Evolutionary conservation across 768 basidiomycete genomes (phyloP), one percentile per base, ranked within the genome.

Genomic region (Roridomyces roridus): DNA sequence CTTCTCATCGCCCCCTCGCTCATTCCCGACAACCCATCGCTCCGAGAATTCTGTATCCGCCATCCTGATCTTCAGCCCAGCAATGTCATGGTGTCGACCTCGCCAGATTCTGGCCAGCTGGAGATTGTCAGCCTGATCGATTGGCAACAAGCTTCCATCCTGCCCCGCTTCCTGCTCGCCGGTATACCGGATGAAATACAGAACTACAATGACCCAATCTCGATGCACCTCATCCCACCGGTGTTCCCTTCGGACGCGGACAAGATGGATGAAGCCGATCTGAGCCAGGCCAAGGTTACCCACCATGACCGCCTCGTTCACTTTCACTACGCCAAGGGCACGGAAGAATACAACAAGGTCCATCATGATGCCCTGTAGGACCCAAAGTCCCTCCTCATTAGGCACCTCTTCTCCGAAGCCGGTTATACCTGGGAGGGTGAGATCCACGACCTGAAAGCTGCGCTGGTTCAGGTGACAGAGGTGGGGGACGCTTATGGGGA

Each of bases 101-200:
- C 79, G 66, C 59, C 78, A 51, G 82, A 75, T 67, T 80, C 78
- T 64, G 52, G 43, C 67, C 69, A 52, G 62, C 44, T 31, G 29
- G 29, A 77, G 31, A 57, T 84, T 66, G 69, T 75, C 51, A 60
- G 80, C 72, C 57, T 82, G 69, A 12, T 82, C 52, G 81, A 83
- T 76, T 83, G 80, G 82, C 82, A 84, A 74, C 81, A 84, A 69
- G 57, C 83, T 61, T 70, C 80, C 4, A 79, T 85, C 73, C 74
- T 84, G 26, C 82, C 83, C 66, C 21, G 59, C 60, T 84, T 80
- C 70, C 82, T 85, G 72, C n/a, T 31, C 29, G 29, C 29, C 29
- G 29, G 29, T 31, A 31, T 31, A 31, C 29, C 29, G 14, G 29
- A 31, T 31, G 7, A 14, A 14, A 6, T 31, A 7, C 29, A 31